A percentile compares a stretch with the other conserved stretches of the same genome.
These are phyloP conservation scores for Cenococcum geophilum DNA, from an alignment of 495 filamentous ascomycete species.

Conservation along the genomic window DNA sequence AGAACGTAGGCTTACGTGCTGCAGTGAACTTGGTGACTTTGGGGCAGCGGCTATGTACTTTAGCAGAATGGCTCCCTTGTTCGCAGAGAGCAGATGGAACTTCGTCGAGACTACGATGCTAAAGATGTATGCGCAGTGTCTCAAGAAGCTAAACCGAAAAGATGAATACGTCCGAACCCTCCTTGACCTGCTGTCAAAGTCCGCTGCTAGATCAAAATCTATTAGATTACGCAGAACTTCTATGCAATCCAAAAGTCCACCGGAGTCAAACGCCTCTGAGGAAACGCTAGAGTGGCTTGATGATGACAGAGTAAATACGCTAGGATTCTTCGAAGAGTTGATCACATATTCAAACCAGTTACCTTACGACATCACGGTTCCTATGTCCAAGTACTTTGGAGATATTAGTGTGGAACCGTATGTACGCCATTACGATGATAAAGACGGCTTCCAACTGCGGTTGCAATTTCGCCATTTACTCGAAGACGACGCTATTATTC, in stretches of 20 bases:
- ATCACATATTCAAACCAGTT: constrained; percentile 56
- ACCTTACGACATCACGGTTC: constrained; percentile 57
- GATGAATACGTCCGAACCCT: constrained; percentile 76
- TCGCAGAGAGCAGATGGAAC: constrained; percentile 73
- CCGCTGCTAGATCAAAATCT: constrained; percentile 49
- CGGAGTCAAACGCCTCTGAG: background rate
- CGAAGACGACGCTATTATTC: constrained; percentile 60
- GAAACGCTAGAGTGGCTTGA: constrained; percentile 40
- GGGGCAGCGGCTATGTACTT: constrained; percentile 71
- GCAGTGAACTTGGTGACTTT: constrained; percentile 60
- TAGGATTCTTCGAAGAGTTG: constrained; percentile 59
- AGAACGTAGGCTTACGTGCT: constrained; percentile 5
- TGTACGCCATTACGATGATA: constrained; percentile 60
- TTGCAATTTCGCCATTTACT: constrained; percentile 68
- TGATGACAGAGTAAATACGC: constrained; percentile 51
- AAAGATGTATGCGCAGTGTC: constrained; percentile 75
- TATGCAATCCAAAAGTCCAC: constrained; percentile 9
- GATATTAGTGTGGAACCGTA: constrained; percentile 62
- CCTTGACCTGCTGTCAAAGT: constrained; percentile 67
- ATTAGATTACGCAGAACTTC: constrained; percentile 4
- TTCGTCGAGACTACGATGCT: constrained; percentile 75
- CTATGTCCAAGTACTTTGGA: constrained; percentile 67
- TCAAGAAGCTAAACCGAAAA: constrained; percentile 65
- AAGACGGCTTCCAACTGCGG: constrained; percentile 71
- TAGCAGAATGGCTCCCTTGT: constrained; percentile 72